Base-by-base conservation (phyloP, 2,329 filamentous ascomycete genomes). In the Arthrobotrys pseudoclavata region DNA sequence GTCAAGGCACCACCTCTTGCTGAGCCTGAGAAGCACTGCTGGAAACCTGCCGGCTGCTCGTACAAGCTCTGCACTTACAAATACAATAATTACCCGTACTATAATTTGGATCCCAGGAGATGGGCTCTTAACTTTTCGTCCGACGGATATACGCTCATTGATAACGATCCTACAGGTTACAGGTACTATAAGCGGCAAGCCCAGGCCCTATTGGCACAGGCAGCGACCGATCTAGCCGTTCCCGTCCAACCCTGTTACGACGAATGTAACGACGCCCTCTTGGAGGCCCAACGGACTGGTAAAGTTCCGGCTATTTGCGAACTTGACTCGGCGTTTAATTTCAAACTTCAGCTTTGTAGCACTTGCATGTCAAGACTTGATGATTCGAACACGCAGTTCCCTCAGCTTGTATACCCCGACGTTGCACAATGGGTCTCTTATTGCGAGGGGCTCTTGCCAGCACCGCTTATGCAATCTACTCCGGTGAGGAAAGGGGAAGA, bases 381-480 rank as follows among this genome's bases (percentile, higher is more conserved):
- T 34, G 7, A 15, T 10, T 55, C 67, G 31, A 67, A 62, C 37
- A 77, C 74, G 18, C 74, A 77, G 48, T 77, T 77, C 18, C 60
- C 67, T 26, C 61, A 77, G 24, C 60, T 77, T 6, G 67, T 66
- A 9, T 77, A 77, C 55, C 74, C 74, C 22, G 67, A 77, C 53
- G 67, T 77, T 20, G 74, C 74, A 62, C 74, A 77, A 45, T 77
- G 64, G 37, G 74, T 77, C 10, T 71, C 74, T 60, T 77, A 62
- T 50, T 77, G 74, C 61, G 67, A 61, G 47, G 74, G 74, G 24
- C 74, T 77, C 26, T n/a, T 71, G 18, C 74, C 74, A 31, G 74
- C 74, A 9, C 74, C 74, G 15, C 40, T 77, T 37, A 45, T 77
- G 52, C 60, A 63, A 26, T 52, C 42, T 22, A 68, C 60, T n/a